Evolutionary conservation across 345 rosid species (phyloP).

Genomic region (Eucalyptus regnans): DNA sequence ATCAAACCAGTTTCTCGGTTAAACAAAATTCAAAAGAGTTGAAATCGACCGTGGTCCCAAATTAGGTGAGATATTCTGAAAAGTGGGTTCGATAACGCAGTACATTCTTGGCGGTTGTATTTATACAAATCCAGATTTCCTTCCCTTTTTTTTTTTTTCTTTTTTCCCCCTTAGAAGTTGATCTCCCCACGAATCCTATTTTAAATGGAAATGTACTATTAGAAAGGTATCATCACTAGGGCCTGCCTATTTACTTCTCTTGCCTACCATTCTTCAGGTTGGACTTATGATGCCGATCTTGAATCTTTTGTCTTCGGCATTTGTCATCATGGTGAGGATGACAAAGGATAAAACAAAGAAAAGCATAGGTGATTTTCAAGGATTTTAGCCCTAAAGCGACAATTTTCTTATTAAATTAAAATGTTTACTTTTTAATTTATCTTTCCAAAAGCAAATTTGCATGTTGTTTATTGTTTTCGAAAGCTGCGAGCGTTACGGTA

Average conservation of each 20-base stretch:
- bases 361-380: neutral
- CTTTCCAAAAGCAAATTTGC: neutral
- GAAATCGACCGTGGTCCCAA: neutral
- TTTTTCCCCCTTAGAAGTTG: neutral
- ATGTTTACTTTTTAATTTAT: neutral
- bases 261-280: neutral
- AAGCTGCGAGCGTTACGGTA: neutral
- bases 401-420: neutral
- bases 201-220: neutral
- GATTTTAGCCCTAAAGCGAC: neutral
- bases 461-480: neutral
- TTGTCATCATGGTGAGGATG: neutral
- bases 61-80: neutral
- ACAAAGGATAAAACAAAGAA: neutral
- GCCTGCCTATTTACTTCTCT: neutral
- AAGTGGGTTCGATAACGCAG: neutral
- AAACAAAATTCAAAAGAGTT: neutral
- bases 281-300: neutral
- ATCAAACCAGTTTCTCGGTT: neutral
- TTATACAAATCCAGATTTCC: neutral
- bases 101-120: neutral
- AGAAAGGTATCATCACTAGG: neutral
- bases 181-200: neutral
- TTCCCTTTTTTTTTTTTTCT: neutral
- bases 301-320: neutral